A percentile compares a stretch with the other conserved stretches of the same genome.
Evolutionary conservation across 1,284 basidiomycete genomes (phyloP).

Genomic region (Spongispora temasekensis): DNA sequence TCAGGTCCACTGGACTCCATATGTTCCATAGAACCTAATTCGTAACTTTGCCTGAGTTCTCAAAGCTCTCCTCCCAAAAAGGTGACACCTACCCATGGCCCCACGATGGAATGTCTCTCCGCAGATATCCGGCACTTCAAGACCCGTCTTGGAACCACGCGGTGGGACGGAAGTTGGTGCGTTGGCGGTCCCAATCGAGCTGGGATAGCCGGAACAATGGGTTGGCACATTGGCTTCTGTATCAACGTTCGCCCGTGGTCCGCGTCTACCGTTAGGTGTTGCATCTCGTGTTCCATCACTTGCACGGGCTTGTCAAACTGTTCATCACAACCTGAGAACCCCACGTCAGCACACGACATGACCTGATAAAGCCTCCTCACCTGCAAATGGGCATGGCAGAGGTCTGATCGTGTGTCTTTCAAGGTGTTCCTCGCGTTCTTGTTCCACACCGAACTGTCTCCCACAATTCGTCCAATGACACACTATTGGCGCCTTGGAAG

Average conservation of each 20-base stretch:
- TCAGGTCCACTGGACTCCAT: constrained; percentile 42
- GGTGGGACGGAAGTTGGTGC: constrained; percentile 49
- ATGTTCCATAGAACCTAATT: constrained; percentile 48
- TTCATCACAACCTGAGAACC: constrained; percentile 23
- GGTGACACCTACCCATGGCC: constrained; percentile 50
- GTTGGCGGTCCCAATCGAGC: constrained; percentile 38
- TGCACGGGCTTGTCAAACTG: constrained; percentile 29
- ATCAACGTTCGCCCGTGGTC: constrained; percentile 41
- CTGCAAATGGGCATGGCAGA: constrained; percentile 35
- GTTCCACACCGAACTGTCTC: constrained; percentile 16
- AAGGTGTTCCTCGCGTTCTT: constrained; percentile 25
- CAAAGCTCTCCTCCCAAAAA: not conserved
- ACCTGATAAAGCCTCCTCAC: constrained; percentile 11
- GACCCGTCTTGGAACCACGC: constrained; percentile 45
- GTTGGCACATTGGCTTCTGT: constrained; percentile 39
- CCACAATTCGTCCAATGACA: constrained; percentile 31
- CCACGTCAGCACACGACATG: constrained; percentile 6
- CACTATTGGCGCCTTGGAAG: constrained; percentile 18
- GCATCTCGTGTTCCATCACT: constrained; percentile 32
- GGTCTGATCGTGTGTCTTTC: constrained; percentile 27
- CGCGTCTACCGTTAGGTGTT: constrained; percentile 23
- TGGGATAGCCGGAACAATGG: constrained; percentile 34
- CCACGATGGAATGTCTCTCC: constrained; percentile 50
- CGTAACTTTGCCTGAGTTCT: constrained; percentile 9
- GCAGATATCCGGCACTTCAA: constrained; percentile 44